phyloP scores from a whole-genome alignment of 2,329 filamentous ascomycete genomes.

The Cryphonectria japonica region DNA sequence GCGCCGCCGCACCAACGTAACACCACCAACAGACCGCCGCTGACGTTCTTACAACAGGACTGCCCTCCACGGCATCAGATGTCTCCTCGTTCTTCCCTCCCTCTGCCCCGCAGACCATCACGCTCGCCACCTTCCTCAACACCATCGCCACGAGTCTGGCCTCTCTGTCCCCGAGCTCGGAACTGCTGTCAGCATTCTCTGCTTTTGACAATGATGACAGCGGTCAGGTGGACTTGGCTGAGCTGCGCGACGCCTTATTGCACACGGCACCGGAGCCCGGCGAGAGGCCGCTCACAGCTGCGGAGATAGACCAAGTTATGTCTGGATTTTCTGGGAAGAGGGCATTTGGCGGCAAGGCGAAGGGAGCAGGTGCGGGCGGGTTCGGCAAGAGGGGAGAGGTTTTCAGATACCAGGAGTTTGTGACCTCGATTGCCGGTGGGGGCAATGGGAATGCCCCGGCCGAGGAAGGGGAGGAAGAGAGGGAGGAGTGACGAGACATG shows the following conservation, averaged over 20 bases:
- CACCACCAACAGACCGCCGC: background rate
- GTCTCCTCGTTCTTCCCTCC: constrained; percentile 84
- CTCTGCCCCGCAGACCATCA: constrained; percentile 71
- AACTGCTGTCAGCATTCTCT: constrained; percentile 87
- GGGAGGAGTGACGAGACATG: constrained; percentile 31
- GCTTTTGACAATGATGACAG: constrained; percentile 97
- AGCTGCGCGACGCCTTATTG: constrained; percentile 81
- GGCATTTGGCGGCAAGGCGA: constrained; percentile 75
- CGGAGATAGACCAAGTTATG: constrained; percentile 86
- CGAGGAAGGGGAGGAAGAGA: constrained; percentile 31
- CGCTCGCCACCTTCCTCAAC: constrained; percentile 84
- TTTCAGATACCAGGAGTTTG: constrained; percentile 93
- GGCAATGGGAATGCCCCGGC: constrained; percentile 42
- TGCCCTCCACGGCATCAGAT: constrained; percentile 72
- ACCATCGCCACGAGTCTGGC: constrained; percentile 75
- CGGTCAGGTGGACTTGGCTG: constrained; percentile 83
- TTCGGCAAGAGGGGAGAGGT: constrained; percentile 78
- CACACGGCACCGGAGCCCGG: constrained; percentile 80
- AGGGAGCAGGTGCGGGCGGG: constrained; percentile 52
- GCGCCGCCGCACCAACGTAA: background rate
- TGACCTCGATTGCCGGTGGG: constrained; percentile 65
- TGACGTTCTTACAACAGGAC: constrained; percentile 52
- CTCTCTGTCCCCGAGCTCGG: constrained; percentile 74
- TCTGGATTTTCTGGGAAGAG: constrained; percentile 82
- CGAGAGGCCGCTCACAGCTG: constrained; percentile 64